Base-by-base conservation (phyloP, 495 filamentous ascomycete species). In the Elasticomyces elasticus region DNA sequence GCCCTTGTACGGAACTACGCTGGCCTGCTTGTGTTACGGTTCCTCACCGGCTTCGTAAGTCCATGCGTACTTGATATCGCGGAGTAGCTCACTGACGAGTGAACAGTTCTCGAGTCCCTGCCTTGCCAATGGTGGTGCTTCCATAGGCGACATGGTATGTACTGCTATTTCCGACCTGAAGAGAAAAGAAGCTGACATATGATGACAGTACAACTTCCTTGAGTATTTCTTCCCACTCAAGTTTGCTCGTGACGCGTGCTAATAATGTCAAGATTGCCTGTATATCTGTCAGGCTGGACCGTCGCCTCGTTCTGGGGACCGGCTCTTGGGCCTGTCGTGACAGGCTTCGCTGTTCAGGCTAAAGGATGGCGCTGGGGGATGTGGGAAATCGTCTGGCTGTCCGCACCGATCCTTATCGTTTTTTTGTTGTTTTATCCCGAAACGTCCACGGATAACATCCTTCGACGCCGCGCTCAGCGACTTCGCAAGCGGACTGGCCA, bases 311-410 rank as follows among this genome's bases (percentile, higher is more conserved):
- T 61, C 46, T 58, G 67, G 50, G 59, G 56, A 63, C 75, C 75
- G n/a, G 72, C 76, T 2, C 69, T 83, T 0, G 80, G 79, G 5
- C 80, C 79, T 7, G 67, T 81, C 0, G 68, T 82, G 11, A 76
- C 75, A 24, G 79, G 78, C 23, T 83, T 81, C 61, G 72, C 78
- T 1, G 79, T 83, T 42, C 69, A 72, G 1, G 71, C 69, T 22
- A 69, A 68, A 41, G 57, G 52, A 22, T 68, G 66, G 66, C 64
- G 62, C 22, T 69, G 66, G 66, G 50, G 59, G 10, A 50, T 62
- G 24, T 69, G 66, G 66, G 58, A 65, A 31, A 56, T 74, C 58
- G 50, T 76, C 57, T 71, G 74, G 74, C 58, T 74, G 22, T 65
- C 69, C 1, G 70, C 47, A 0, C 67, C 72, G 24, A 58, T 73